Base-by-base conservation (phyloP, 2,329 filamentous ascomycete species). In the Cercospora janseana region DNA sequence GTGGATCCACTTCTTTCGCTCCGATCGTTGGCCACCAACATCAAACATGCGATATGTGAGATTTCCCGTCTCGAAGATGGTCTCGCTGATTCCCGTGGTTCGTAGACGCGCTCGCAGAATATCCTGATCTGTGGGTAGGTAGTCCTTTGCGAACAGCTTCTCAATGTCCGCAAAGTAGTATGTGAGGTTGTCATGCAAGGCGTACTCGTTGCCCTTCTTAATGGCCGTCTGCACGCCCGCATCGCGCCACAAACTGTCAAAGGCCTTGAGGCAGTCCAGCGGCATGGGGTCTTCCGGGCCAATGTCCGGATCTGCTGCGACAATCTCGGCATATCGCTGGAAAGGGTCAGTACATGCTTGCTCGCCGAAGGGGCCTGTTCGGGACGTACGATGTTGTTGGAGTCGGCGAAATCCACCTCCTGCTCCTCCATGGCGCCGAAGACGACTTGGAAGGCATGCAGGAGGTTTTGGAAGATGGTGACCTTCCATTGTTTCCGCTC, bases 31-130 rank as follows among this genome's bases (percentile, higher is more conserved):
- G 51, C 90, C 90, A 68, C 90, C 90, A 38, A 95, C 90, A 65
- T 95, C 90, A 70, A 95, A 95, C 90, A 97, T 96, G 63, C 90
- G 86, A 73, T 96, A 96, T 57, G 90, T 95, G 63, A 96, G 80
- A 65, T 92, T 86, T 54, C 90, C 90, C 10, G 95, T 79, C 69
- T 95, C 89, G 70, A 97, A 97, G 56, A 92, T 81, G 2, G 91
- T 95, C 71, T 97, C 92, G 43, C 88, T 96, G 63, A 97, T 97
- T 62, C 92, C 92, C 2, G 93, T 97, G 13, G 92, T 97, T 63
- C 90, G 81, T 69, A 97, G 72, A 68, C 92, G 82, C 45, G 91
- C 93, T 61, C 92, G 54, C 45, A 97, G 79, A 61, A 97, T 86
- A 72, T 97, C 92, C 72, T 97, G 92, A 69, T 97, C 90, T 66